Conservation (phyloP, 2,329 filamentous ascomycete species). For the Thielaviopsis ethacetica region DNA sequence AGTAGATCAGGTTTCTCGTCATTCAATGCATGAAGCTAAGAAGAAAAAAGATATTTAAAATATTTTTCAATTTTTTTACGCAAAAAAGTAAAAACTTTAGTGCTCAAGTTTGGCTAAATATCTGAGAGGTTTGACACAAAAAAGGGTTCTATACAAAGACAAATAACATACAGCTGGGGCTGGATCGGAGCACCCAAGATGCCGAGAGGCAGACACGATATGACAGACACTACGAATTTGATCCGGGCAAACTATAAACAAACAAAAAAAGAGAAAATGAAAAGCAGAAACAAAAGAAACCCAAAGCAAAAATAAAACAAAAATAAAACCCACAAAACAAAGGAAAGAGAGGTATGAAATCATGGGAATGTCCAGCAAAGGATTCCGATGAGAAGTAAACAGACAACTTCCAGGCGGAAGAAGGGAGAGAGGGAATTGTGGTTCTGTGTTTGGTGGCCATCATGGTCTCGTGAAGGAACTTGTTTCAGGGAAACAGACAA, state of each 20-base stretch:
- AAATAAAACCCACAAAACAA: neutral
- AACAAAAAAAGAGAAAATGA: constrained; percentile 1
- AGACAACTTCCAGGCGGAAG: neutral
- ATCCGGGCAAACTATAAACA: constrained; percentile 8
- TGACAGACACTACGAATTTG: constrained; percentile 10
- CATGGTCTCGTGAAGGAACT: neutral
- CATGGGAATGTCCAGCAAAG: neutral
- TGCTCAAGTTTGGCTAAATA: neutral
- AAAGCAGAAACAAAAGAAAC: neutral
- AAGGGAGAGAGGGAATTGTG: neutral
- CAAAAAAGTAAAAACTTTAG: neutral
- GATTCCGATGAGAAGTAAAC: neutral
- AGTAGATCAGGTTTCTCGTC: neutral
- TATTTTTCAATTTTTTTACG: neutral
- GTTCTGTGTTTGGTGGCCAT: neutral
- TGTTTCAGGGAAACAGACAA: neutral
- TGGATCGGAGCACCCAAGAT: constrained; percentile 9
- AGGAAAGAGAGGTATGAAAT: neutral
- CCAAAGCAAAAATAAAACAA: neutral
- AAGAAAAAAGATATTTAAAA: neutral
- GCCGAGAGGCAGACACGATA: constrained; percentile 11
- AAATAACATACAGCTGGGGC: constrained; percentile 6
- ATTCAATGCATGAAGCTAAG: neutral
- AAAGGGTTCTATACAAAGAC: constrained; percentile 9
- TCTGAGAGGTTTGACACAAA: neutral